Base-by-base conservation (phyloP, 148 eudicot genomes). In the Amaranthus hypochondriacus region DNA sequence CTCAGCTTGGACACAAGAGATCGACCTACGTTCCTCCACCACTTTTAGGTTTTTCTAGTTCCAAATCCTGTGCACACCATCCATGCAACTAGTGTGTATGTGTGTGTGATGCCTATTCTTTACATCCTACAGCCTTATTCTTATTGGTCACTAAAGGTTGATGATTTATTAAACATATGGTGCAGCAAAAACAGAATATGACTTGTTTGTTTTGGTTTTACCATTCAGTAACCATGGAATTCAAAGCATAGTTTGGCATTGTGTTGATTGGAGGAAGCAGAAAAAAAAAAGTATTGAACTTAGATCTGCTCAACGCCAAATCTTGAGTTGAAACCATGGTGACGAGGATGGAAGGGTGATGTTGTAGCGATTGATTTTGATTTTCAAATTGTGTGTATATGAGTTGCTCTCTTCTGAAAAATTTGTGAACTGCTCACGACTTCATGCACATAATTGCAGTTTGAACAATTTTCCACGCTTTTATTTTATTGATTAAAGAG, bases 1-100 rank as follows among this genome's bases (percentile, higher is more conserved):
- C 18, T 81, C 87, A 2, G 88, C 92, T 66, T 92, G 97, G 97
- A 92, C 97, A 68, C 97, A 91, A 78, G 97, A 91, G 80, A 89
- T 91, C n/a, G 92, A 91, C 66, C 89, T 91, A 47, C 86, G 86
- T 52, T 86, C 93, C 53, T 80, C 89, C 44, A 72, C 77, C 48
- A 75, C 85, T 48, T 67, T 64, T n/a, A 75, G 80, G 59, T 82
- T 79, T 70, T 77, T 78, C 71, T 84, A 79, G 76, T 56, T 56
- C 21, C 67, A 56, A 50, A 11, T 6, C 48, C 48, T 54, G 66
- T 43, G 28, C 53, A 13, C 4, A 43, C 48, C 62, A 70, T 4
- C 4, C 62, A 43, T 21, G 56, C 70, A 18, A 18, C 52, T 65
- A 14, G 6, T 48, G 49, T 8, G 52, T 21, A 12, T 28, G 39